Evolutionary conservation across 257 asterid genomes (phyloP), one percentile per base, ranked within the genome.

Genomic region (Solanum megistacrolobum): DNA sequence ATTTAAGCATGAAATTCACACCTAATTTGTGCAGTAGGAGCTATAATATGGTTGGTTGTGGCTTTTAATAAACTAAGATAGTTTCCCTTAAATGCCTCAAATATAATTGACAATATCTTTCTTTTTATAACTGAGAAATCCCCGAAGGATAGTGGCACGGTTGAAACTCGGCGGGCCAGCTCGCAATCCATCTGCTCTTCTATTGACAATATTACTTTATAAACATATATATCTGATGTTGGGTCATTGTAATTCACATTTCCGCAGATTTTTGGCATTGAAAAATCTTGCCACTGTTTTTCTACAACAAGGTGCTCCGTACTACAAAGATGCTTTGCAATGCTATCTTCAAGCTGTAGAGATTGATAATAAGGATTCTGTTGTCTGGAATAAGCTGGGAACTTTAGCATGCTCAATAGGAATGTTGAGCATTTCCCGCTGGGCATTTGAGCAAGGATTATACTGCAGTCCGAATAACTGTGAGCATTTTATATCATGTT

Each of bases 401-500:
- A 96, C 99, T 52, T 90, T 97, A 79, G 89, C 99, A 88, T 97
- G 99, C 95, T 95, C 99, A 88, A 96, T 97, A 98, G 99, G 99
- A 84, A 93, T 93, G 73, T 92, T 95, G 89, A 95, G 95, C 93
- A 94, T 95, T 88, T 94, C 99, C 25, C 99, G 99, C 36, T 97
- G 99, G 99, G 99, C 99, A 86, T 97, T 97, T 89, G 99, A 97
- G 89, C 99, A 97, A 90, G 99, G 99, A 86, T 92, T 97, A 82
- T 86, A 90, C 89, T 96, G 99, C 95, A 97, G 99, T 91, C 99
- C 99, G 83, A 97, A 91, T 89, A 97, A 96, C 89, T 96, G 99
- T 97, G 93, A 93, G 98, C 90, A 88, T 86, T 55, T 88, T 89
- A 85, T 91, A 88, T 39, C 85, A 82, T 88, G 82, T 84, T 82